phyloP scores from a whole-genome alignment of 345 rosid genomes.

The Psidium guajava region DNA sequence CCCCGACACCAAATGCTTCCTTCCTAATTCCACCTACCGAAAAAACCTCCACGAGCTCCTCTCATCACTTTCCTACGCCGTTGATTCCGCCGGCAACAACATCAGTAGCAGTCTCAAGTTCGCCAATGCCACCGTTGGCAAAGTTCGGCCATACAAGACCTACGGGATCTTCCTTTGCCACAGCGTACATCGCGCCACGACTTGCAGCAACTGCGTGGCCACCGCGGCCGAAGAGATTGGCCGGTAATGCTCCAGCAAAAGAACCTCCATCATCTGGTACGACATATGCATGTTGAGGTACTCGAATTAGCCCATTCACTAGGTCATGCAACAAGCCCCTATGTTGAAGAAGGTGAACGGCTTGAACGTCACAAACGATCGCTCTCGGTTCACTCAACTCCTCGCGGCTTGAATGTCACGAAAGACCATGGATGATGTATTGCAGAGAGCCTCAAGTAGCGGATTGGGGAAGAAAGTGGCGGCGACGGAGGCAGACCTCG shows the following conservation, averaged over 20 bases:
- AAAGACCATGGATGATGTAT: not conserved
- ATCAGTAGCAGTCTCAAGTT: not conserved
- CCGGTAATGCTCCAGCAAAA: not conserved
- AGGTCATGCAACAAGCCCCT: not conserved
- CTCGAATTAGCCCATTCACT: not conserved
- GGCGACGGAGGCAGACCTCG: not conserved
- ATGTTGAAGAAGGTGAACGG: rapidly evolving
- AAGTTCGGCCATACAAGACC: not conserved
- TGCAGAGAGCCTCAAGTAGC: constrained; percentile 1
- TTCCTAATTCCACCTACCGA: not conserved
- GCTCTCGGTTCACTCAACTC: not conserved
- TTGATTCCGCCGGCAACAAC: not conserved
- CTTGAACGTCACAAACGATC: not conserved
- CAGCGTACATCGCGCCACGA: constrained; percentile 18
- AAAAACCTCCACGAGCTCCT: not conserved
- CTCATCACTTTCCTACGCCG: not conserved
- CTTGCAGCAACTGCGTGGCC: constrained; percentile 25
- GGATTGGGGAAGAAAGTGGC: constrained; percentile 12
- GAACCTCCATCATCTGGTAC: not conserved
- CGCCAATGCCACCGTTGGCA: not conserved
- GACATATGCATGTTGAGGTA: constrained; percentile 11
- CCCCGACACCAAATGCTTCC: not conserved
- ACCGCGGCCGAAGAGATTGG: not conserved
- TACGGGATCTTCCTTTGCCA: constrained; percentile 31
- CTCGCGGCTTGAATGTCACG: too few species aligned